A percentile compares a stretch with the other conserved stretches of the same genome.
phyloP scores from a whole-genome alignment of 768 basidiomycete species.

The Termitomyces sp. region DNA sequence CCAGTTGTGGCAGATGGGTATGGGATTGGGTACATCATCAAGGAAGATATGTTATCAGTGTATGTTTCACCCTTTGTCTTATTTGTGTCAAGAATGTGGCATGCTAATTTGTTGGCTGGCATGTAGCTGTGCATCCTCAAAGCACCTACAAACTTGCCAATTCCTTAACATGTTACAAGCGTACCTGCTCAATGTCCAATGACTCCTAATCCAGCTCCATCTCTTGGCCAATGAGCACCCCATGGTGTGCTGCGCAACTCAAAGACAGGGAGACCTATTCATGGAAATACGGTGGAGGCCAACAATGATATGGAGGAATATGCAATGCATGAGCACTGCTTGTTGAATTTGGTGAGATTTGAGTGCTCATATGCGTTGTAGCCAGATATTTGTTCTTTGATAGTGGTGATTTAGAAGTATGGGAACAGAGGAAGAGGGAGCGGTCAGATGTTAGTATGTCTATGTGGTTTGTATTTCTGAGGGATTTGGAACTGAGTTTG shows the following conservation, averaged over 20 bases:
- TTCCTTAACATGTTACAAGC: slow-evolving; percentile 82
- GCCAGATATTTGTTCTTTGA: slow-evolving; percentile 87
- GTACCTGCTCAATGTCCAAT: slow-evolving; percentile 79
- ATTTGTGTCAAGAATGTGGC: background rate
- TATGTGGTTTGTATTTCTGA: background rate
- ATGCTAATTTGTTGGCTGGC: background rate
- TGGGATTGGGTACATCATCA: slow-evolving; percentile 98
- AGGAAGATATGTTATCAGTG: slow-evolving; percentile 88
- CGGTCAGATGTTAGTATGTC: slow-evolving; percentile 60
- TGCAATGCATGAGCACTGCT: slow-evolving; percentile 50
- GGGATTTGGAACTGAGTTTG: background rate
- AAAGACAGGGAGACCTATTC: slow-evolving; percentile 69
- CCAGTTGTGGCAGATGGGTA: slow-evolving; percentile 94
- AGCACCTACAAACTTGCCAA: slow-evolving; percentile 89
- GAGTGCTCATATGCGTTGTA: slow-evolving; percentile 16
- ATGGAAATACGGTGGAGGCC: slow-evolving; percentile 33
- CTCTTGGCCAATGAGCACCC: slow-evolving; percentile 79
- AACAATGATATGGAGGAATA: slow-evolving; percentile 37
- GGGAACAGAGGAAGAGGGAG: slow-evolving; percentile 56
- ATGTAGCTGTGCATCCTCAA: slow-evolving; percentile 80
- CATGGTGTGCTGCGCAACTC: slow-evolving; percentile 67
- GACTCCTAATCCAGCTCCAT: slow-evolving; percentile 74
- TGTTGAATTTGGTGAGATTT: background rate
- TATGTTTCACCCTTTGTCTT: slow-evolving; percentile 26
- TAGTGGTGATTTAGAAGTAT: slow-evolving; percentile 63